phyloP scores from a whole-genome alignment of 352 stramenopile species.

The Phytophthora fragariae region DNA sequence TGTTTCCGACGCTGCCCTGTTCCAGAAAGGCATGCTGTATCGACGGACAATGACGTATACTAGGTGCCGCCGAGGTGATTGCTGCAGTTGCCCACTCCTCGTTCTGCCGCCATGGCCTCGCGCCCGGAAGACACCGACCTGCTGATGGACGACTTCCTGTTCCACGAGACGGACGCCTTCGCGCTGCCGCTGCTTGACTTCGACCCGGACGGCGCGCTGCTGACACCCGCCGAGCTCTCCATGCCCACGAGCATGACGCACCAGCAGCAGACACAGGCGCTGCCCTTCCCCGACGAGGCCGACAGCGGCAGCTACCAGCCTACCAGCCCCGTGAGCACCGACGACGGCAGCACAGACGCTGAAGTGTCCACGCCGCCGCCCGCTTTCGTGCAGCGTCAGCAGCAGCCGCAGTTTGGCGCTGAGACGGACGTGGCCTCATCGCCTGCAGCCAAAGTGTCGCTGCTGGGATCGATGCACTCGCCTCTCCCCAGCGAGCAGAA shows the following conservation, averaged over 20 bases:
- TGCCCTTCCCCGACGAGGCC: conserved; percentile 10
- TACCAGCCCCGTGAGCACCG: conserved; percentile 47
- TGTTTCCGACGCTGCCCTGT: not conserved
- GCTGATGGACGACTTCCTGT: conserved; percentile 65
- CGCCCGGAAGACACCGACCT: conserved; percentile 10
- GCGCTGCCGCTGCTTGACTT: conserved; percentile 55
- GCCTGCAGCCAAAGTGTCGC: conserved; percentile 22
- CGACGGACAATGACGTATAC: not conserved
- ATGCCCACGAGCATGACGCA: conserved; percentile 13
- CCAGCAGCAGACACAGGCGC: conserved; percentile 29
- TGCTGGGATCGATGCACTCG: conserved; percentile 26
- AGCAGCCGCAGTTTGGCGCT: not conserved
- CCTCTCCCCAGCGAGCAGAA: conserved; percentile 35
- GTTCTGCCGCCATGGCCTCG: conserved; percentile 12
- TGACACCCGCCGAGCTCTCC: conserved; percentile 32
- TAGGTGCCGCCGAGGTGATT: not conserved
- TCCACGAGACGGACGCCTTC: conserved; percentile 48
- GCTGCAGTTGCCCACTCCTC: not conserved
- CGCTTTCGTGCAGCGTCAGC: conserved; percentile 34
- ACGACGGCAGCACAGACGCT: conserved; percentile 58
- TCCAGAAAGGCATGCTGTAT: not conserved
- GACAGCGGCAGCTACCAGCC: conserved; percentile 22
- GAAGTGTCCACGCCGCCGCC: conserved; percentile 60
- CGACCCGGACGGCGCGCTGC: conserved; percentile 34
- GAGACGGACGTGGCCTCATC: conserved; percentile 26